Base-by-base conservation (phyloP, 2,329 filamentous ascomycete species). In the Tolypocladium amazonense region DNA sequence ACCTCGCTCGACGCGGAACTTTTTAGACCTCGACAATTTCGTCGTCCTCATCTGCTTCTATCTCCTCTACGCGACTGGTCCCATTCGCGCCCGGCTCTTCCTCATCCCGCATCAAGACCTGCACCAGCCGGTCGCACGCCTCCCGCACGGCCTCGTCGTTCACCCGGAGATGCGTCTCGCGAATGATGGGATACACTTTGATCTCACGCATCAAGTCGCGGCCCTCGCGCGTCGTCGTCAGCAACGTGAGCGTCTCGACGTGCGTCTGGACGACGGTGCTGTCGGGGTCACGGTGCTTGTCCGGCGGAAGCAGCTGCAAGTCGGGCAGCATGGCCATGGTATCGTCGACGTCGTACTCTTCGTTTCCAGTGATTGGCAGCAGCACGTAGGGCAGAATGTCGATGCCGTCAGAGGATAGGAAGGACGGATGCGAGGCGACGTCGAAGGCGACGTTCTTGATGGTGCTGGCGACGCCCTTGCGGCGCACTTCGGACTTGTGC, bases 401-500 rank as follows among this genome's bases (percentile, higher is more conserved):
- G 56, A 92, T 86, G 45, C 86, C 86, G 23, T 87, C 83, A 57
- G 89, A 85, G 0, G 83, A 81, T 54, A 97, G 75, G 58, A 96
- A 86, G 2, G 80, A 76, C 0, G 83, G 78, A 68, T 97, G 93
- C 0, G 88, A 82, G 3, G 83, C 75, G 7, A 93, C 75, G 67
- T 95, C 89, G 70, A 99, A 97, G 8, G 90, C 86, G 37, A 90
- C 85, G 70, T 99, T 99, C 74, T 97, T 97, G 71, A 99, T 91
- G 12, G 91, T 94, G 62, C 88, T 92, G 9, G 93, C 93, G n/a
- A 97, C 92, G n/a, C 94, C 94, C 68, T 91, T 90, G 59, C 94
- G 82, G 60, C 94, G 85, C 58, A 97, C 86, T 35, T 88, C 82
- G 2, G 90, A 95, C 66, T 83, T 80, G 76, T 97, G 91, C 73